Conservation (phyloP, 2,329 filamentous ascomycete genomes). For the Colletotrichum spinosum region DNA sequence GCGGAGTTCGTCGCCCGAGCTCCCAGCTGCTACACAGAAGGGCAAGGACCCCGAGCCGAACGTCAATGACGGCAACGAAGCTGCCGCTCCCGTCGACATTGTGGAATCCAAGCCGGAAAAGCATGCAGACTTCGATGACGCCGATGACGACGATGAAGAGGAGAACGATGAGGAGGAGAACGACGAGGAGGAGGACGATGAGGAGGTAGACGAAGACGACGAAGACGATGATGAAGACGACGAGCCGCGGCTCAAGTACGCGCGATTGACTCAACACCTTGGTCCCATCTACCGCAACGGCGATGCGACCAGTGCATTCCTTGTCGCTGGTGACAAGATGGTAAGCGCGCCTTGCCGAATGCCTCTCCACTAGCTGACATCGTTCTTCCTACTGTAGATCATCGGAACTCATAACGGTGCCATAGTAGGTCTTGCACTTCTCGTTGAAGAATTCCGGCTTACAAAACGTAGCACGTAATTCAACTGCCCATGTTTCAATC, state of each 20-base stretch:
- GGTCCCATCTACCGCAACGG: conserved; percentile 89
- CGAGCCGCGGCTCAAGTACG: conserved; percentile 94
- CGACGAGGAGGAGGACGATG: conserved; percentile 58
- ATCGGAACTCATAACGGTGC: conserved; percentile 97
- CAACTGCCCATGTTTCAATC: conserved; percentile 85
- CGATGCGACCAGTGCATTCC: conserved; percentile 91
- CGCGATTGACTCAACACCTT: conserved; percentile 84
- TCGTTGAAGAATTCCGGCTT: conserved; percentile 1
- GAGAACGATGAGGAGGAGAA: conserved; percentile 48
- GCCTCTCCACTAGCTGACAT: conserved; percentile 38
- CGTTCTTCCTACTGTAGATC: conserved; percentile 68
- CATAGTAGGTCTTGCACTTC: conserved; percentile 72
- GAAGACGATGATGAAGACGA: conserved; percentile 89
- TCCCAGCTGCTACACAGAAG: conserved; percentile 25
- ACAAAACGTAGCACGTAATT: conserved; percentile 76
- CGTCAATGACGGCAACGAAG: conserved; percentile 11
- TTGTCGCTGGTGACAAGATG: conserved; percentile 97
- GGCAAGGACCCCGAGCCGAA: conserved; percentile 30
- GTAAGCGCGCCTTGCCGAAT: conserved; percentile 57
- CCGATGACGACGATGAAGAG: conserved; percentile 37
- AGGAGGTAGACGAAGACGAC: conserved; percentile 65
- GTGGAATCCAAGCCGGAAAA: conserved; percentile 34
- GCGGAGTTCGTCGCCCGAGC: conserved; percentile 15
- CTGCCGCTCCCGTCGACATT: conserved; percentile 5
- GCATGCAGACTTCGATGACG: conserved; percentile 41